These are phyloP conservation scores for Amaranthus palmeri DNA, from an alignment of 148 eudicot species.

Conservation along the genomic window DNA sequence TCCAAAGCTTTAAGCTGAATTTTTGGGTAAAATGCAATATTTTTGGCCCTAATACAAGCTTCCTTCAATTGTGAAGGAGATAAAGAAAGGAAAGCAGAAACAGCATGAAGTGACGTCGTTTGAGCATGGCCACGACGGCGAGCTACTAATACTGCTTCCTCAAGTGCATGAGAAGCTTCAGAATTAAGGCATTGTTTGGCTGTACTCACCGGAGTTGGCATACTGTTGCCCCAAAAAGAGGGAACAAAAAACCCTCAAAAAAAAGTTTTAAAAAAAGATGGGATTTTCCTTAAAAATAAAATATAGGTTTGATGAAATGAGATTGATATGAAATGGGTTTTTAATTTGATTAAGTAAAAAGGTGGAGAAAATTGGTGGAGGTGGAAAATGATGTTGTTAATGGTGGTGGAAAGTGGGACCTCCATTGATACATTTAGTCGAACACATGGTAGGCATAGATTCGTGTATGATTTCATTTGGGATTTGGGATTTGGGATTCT, in stretches of 20 bases:
- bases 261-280: conserved; percentile 4
- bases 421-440: conserved; percentile 38
- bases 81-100: conserved; percentile 54
- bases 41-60: conserved; percentile 60
- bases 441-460: conserved; percentile 43
- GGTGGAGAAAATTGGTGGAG: conserved; percentile 21
- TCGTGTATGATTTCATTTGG: conserved; percentile 12
- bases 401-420: conserved; percentile 21
- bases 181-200: conserved; percentile 76
- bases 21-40: conserved; percentile 47
- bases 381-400: conserved; percentile 17
- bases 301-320: conserved; percentile 3
- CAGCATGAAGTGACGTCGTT: conserved; percentile 75
- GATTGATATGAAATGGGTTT: conserved; percentile 5
- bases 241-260: conserved; percentile 12
- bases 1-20: conserved; percentile 68
- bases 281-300: not conserved
- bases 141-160: conserved; percentile 67
- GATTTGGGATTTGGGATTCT: conserved; percentile 10
- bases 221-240: conserved; percentile 20
- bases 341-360: conserved; percentile 8
- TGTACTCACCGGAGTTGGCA: conserved; percentile 85
- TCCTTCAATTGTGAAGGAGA: conserved; percentile 62
- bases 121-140: conserved; percentile 69
- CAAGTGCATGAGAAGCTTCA: conserved; percentile 58